These are phyloP conservation scores for Talaromyces adpressus DNA, from an alignment of 495 filamentous ascomycete genomes.

Conservation along the genomic window DNA sequence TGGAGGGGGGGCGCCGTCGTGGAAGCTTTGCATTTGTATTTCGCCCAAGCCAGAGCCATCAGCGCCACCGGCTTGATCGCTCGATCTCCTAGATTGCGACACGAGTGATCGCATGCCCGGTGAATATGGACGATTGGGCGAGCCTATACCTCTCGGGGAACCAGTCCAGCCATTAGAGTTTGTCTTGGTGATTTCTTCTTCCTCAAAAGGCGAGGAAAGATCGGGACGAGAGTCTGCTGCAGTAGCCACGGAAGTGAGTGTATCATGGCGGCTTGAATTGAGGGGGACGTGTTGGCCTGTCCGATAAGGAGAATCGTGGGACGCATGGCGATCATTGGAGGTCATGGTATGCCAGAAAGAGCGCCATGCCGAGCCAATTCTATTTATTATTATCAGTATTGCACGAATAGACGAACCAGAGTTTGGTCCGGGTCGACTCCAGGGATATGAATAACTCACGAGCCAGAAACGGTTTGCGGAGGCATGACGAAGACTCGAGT, in stretches of 20 bases:
- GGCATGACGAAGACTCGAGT: background rate
- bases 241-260: slow-evolving; percentile 69
- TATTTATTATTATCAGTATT: slow-evolving; percentile 17
- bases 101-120: slow-evolving; percentile 77
- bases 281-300: slow-evolving; percentile 75
- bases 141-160: slow-evolving; percentile 50
- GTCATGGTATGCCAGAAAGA: slow-evolving; percentile 98
- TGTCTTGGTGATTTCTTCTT: slow-evolving; percentile 50
- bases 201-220: slow-evolving; percentile 64
- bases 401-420: background rate
- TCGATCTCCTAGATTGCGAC: slow-evolving; percentile 49
- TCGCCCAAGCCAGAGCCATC: slow-evolving; percentile 57
- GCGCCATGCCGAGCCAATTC: slow-evolving; percentile 57
- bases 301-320: slow-evolving; percentile 79
- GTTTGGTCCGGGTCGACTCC: background rate
- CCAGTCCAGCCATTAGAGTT: slow-evolving; percentile 50
- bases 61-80: slow-evolving; percentile 53
- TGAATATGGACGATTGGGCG: slow-evolving; percentile 65
- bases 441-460: background rate
- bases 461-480: slow-evolving; percentile 6
- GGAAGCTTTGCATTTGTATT: slow-evolving; percentile 96
- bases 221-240: slow-evolving; percentile 72
- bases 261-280: slow-evolving; percentile 59
- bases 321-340: slow-evolving; percentile 67
- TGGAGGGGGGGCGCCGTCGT: slow-evolving; percentile 81